These are phyloP conservation scores for Xylaria telfairii DNA, from an alignment of 495 filamentous ascomycete genomes.

Conservation along the genomic window DNA sequence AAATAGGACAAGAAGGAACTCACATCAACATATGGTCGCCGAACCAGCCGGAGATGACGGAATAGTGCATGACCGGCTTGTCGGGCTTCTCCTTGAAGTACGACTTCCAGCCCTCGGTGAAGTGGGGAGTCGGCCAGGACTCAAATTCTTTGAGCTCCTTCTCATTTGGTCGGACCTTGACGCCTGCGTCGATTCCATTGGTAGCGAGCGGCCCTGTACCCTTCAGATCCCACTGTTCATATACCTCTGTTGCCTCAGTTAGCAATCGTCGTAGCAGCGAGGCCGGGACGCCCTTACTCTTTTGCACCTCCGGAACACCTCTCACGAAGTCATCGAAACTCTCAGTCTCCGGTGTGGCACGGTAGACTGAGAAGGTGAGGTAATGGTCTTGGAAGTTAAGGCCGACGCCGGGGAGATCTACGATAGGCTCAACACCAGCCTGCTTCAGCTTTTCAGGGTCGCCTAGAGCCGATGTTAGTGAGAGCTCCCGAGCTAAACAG, in stretches of 20 bases:
- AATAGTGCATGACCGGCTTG: constrained; percentile 87
- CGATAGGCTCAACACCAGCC: constrained; percentile 72
- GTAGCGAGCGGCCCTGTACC: constrained; percentile 82
- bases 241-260: constrained; percentile 50
- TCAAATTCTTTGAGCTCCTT: constrained; percentile 73
- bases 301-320: constrained; percentile 73
- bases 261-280: background rate
- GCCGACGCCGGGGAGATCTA: constrained; percentile 82
- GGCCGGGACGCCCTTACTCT: constrained; percentile 45
- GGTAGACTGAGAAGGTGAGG: constrained; percentile 75
- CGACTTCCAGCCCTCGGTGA: constrained; percentile 72
- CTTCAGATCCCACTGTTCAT: constrained; percentile 78
- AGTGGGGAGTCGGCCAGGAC: constrained; percentile 69
- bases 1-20: constrained; percentile 4
- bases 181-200: constrained; percentile 84
- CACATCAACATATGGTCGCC: constrained; percentile 73
- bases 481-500: background rate
- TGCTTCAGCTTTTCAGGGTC: constrained; percentile 76
- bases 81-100: constrained; percentile 88
- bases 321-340: constrained; percentile 83
- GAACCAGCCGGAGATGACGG: constrained; percentile 70
- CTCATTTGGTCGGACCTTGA: constrained; percentile 77
- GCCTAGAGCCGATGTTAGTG: constrained; percentile 32
- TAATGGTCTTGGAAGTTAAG: constrained; percentile 89
- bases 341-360: constrained; percentile 79